phyloP scores from a whole-genome alignment of 2,329 filamentous ascomycete genomes.

The Aureobasidium sp. region DNA sequence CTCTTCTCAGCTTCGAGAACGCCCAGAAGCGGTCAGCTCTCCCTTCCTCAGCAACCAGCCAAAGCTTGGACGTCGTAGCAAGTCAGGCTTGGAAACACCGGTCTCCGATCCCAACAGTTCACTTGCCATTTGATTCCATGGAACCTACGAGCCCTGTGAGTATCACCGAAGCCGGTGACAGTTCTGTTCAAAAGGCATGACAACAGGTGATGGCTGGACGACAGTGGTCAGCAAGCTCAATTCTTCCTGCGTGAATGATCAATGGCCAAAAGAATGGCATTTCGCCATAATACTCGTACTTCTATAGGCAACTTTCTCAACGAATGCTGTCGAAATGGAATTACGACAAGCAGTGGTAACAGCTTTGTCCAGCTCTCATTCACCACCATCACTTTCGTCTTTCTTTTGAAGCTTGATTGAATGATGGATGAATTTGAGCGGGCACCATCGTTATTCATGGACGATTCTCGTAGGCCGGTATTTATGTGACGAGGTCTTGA shows the following conservation, averaged over 20 bases:
- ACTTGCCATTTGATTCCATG: neutral
- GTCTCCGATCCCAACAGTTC: constrained; percentile 13
- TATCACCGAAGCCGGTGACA: constrained; percentile 5
- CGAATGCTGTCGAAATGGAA: neutral
- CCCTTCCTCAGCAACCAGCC: constrained; percentile 3
- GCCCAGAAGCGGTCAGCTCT: constrained; percentile 7
- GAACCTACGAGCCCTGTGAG: neutral
- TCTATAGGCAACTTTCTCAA: neutral
- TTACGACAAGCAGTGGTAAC: neutral
- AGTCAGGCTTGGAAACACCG: constrained; percentile 9
- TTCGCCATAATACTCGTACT: neutral
- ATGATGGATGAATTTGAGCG: no score
- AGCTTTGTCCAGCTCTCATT: no score
- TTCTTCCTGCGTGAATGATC: neutral
- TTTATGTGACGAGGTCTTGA: no score
- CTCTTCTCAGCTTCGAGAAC: neutral
- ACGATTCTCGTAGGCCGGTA: no score
- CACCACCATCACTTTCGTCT: no score
- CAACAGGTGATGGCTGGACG: neutral
- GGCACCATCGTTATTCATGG: no score
- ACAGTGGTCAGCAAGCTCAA: neutral
- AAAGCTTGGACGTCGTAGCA: constrained; percentile 9
- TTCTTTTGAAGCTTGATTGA: no score
- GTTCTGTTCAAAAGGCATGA: neutral
- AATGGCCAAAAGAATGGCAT: neutral